Evolutionary conservation across 495 filamentous ascomycete genomes (phyloP), one percentile per base, ranked within the genome.

Genomic region (Lepidopterella palustris): DNA sequence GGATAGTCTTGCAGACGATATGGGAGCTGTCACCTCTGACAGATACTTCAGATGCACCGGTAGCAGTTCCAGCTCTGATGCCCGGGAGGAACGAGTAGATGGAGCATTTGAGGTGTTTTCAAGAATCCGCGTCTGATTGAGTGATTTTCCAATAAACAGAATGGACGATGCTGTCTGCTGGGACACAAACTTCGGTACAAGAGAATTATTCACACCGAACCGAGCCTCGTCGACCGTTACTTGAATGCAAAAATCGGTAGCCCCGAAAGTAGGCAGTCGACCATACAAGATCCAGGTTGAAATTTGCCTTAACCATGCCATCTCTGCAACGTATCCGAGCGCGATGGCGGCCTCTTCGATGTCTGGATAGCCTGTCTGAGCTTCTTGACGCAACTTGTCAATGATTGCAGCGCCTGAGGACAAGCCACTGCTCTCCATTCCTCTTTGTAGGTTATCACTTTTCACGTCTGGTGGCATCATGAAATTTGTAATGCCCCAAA

Each of bases 231-330:
- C 55, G 65, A 79, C 54, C 69, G 64, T 61, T 78, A 58, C 68
- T 28, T 79, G 77, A 39, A 96, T 84, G 70, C 92, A 95, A 68
- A 97, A 97, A 71, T 97, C 93, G 0, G 77, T 73, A 4, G 76
- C 80, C 5, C 87, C 89, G 65, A 86, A 84, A 50, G 76, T 73
- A 0, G 93, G 90, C 59, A 95, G 73, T 45, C 86, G 82, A 5
- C 93, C 93, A 70, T 95, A 95, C 11, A 97, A 71, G 5, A 96
- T 76, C 92, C 92, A 98, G 55, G 87, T 87, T 2, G 89, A 86
- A 5, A 92, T 75, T 70, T 95, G 90, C 68, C 88, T 86, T 72
- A 98, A 77, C 93, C 93, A 98, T 10, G 91, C 87, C 15, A 79
- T 85, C 74, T 98, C 93, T 0, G 91, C 92, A 5, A 88, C 82